A percentile compares a stretch with the other conserved stretches of the same genome.
Conservation (phyloP, 148 eudicot genomes). For the Persicaria maculosa region DNA sequence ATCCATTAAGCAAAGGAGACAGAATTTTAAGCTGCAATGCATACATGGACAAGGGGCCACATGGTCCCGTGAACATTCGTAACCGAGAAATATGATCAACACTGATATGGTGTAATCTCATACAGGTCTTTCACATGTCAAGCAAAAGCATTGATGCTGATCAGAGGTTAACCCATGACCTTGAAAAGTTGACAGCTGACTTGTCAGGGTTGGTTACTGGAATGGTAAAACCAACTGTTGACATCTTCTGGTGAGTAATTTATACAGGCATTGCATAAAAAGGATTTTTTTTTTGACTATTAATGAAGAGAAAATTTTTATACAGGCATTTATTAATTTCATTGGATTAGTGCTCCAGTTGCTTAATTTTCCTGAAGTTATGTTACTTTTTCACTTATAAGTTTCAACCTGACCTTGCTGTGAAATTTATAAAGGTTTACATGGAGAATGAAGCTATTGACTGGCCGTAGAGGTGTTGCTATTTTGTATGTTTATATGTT, state of each 20-base stretch:
- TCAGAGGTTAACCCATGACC: slow-evolving; percentile 87
- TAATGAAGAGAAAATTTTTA: neutral
- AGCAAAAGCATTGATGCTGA: slow-evolving; percentile 73
- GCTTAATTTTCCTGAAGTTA: slow-evolving; percentile 3
- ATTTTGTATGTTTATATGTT: slow-evolving; percentile 91
- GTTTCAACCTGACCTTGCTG: neutral
- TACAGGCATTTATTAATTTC: neutral
- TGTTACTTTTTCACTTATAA: slow-evolving; percentile 10
- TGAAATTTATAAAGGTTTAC: slow-evolving; percentile 66
- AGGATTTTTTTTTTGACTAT: neutral
- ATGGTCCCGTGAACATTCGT: neutral
- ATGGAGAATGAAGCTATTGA: slow-evolving; percentile 93
- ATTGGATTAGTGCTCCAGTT: neutral
- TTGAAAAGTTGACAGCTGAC: slow-evolving; percentile 86
- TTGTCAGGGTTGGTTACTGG: slow-evolving; percentile 92
- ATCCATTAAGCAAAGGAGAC: neutral
- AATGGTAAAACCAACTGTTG: slow-evolving; percentile 96
- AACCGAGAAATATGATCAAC: neutral
- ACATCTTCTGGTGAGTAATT: slow-evolving; percentile 71
- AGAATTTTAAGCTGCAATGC: neutral
- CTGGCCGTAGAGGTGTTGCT: slow-evolving; percentile 84
- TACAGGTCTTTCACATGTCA: slow-evolving; percentile 79
- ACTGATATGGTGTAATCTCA: neutral
- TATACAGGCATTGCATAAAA: neutral
- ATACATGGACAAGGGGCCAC: neutral